A percentile compares a stretch with the other conserved stretches of the same genome.
Conservation (phyloP, 345 rosid species). For the Gossypium anomalum region DNA sequence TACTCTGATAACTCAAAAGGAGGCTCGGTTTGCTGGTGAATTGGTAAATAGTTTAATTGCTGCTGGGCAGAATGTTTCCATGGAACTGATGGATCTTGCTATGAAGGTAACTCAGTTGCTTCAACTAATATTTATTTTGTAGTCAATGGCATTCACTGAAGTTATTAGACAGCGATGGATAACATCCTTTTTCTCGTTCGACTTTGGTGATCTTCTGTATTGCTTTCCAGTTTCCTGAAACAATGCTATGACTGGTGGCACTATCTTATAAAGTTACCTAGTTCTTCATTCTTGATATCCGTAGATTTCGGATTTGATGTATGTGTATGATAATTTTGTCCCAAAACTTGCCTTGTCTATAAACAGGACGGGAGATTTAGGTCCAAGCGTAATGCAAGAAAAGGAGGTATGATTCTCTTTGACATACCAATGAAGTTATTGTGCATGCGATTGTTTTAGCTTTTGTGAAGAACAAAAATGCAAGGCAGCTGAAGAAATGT, state of each 20-base stretch:
- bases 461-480: background rate
- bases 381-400: conserved; percentile 92
- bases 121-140: background rate
- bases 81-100: conserved; percentile 91
- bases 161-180: background rate
- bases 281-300: background rate
- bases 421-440: conserved; percentile 3
- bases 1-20: conserved; percentile 87
- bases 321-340: conserved; percentile 20
- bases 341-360: conserved; percentile 46
- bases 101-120: conserved; percentile 62
- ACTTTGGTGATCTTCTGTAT: background rate
- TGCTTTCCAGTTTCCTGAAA: background rate
- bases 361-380: conserved; percentile 95
- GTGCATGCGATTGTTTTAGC: background rate
- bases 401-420: conserved; percentile 73
- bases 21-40: conserved; percentile 95
- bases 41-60: conserved; percentile 87
- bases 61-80: conserved; percentile 86
- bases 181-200: background rate
- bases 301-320: conserved; percentile 12
- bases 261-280: background rate
- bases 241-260: background rate
- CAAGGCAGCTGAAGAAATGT: background rate
- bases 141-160: background rate